Evolutionary conservation across 768 basidiomycete genomes (phyloP), one percentile per base, ranked within the genome.

Genomic region (Naganishia vaughanmartiniae): DNA sequence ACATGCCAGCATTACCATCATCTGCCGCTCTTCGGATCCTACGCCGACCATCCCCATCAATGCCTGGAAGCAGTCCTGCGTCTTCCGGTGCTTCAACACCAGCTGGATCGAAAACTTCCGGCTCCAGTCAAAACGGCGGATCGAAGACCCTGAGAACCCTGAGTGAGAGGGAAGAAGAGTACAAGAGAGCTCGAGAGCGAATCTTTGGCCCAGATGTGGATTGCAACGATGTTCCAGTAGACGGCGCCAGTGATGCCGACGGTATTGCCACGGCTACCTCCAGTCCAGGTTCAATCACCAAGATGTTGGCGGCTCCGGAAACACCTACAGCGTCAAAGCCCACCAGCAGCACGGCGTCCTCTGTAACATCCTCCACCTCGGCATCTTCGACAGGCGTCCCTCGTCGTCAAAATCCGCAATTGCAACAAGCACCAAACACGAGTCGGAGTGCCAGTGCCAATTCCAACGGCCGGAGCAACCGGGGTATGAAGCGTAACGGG

Each of bases 111-210:
- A 63, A 63, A 28, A 63, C 60, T 4, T 63, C 60, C 10, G 60
- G 36, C 9, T 63, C 60, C 15, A 63, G 60, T 63, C 55, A 57
- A 21, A 45, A 55, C 54, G 39, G 36, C 5, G 46, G 26, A 26
- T 45, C 67, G 67, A 51, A 66, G 54, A 31, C 48, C 0, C 45
- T 42, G 34, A 72, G 69, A 30, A 65, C 71, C 4, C 45, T 73
- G 36, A 33, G 68, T 63, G 71, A 76, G 69, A 55, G 72, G 34
- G 69, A 73, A 54, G 65, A 66, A 51, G 69, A 73, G 54, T 70
- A 70, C 39, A 24, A 46, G 21, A 28, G 65, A 55, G 72, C 68
- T 5, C 45, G 72, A 39, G 72, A 73, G 63, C 72, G 71, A 54
- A 72, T 72, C 30, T 72, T 72, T 39, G 71, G 66, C 12, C 36